Evolutionary conservation across 2,329 filamentous ascomycete genomes (phyloP), one percentile per base, ranked within the genome.

Genomic region (Pseudogymnoascus sp.): DNA sequence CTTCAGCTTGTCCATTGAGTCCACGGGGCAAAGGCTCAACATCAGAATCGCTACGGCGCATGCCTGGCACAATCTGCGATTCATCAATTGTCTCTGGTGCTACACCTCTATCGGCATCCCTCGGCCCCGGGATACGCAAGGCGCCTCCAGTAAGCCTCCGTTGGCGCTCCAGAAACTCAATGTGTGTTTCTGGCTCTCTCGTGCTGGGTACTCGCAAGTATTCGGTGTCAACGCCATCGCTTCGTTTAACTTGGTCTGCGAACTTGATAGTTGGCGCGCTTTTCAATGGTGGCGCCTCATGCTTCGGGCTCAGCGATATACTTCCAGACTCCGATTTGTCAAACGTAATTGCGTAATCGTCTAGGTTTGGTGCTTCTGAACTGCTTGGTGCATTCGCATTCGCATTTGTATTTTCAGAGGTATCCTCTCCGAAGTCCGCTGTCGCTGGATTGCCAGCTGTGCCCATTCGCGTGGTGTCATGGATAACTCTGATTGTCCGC

Each of bases 121-220:
- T 82, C 0, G 94, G 94, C 17, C 92, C 92, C 0, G 94, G 94
- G 68, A 99, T 97, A 41, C 91, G 88, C 44, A 97, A 77, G 0
- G 92, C 85, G 35, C 87, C 86, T 62, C 89, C 87, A 65, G 86
- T 85, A 1, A 80, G 80, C 62, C 90, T 88, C 38, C 92, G 84
- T 73, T 97, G 93, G 33, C 89, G 87, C 73, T 96, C 86, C 12
- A 97, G 74, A 69, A 97, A 94, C 5, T 89, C 89, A 70, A 97
- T 95, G 70, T 96, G 91, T 65, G 92, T 88, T 61, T 91, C 89
- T 48, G 89, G 81, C 35, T 81, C 79, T 58, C 83, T 73, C 55
- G 77, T 79, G 3, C 76, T 73, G 0, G 83, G 83, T 8, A 87
- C 77, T 59, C 76, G 76, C 21, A 79, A 60, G 67, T 61, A 80